Evolutionary conservation across 2,329 filamentous ascomycete species (phyloP), one percentile per base, ranked within the genome.

Genomic region (Arthrobotrys iridis): DNA sequence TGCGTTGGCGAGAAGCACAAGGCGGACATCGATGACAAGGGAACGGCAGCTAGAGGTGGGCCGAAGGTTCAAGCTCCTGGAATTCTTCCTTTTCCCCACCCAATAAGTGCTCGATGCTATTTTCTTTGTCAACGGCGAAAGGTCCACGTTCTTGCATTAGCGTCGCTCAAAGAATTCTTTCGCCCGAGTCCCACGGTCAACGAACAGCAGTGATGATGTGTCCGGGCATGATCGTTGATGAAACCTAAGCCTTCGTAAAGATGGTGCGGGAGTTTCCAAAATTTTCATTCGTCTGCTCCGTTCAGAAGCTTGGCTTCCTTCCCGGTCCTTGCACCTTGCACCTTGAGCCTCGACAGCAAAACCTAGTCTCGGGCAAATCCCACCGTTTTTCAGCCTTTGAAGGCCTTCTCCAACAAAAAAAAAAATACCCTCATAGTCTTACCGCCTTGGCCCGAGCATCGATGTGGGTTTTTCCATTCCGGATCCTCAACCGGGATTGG

Each of bases 1-100:
- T 73, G 68, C 68, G 60, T 73, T 73, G 68, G 68, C 68, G 68
- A 73, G 68, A 62, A 59, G 41, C 64, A 65, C 60, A 65, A 65
- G 60, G 60, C 60, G 60, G 35, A 52, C 46, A 46, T 48, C 48
- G 62, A 66, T 66, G 45, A 33, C 43, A 33, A 33, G 18, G 41
- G 48, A 67, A 58, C 63, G 63, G 52, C 63, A 28, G 60, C 46
- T 3, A 30, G 24, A 26, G 24, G 64, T 67, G 43, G 64, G 64
- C 52, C 50, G 20, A 41, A 55, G 28, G 10, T 45, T 30, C 26
- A 46, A 30, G 22, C 46, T 58, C 48, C 48, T 58, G 48, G 63
- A 40, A 37, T 67, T 40, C 46, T 55, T 55, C 46, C 40, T 22
- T 1, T 41, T 60, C 43, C 35, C 50, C 33, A 50, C 37, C 52